These are phyloP conservation scores for Parasitella parasitica DNA, from an alignment of 371 early-diverging fungal species.

Conservation along the genomic window DNA sequence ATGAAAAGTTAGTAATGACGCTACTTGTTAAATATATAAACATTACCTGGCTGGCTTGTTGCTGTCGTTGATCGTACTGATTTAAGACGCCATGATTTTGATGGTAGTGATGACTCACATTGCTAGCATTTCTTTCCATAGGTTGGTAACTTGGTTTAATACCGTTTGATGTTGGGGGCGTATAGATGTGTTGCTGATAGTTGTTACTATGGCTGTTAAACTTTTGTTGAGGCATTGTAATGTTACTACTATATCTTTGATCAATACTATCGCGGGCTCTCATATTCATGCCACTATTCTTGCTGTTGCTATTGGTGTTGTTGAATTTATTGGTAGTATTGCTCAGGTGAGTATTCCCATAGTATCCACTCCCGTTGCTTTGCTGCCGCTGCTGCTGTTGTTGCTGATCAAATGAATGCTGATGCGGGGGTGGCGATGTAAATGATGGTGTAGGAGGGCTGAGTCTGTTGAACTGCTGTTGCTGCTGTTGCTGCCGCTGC, in stretches of 20 bases:
- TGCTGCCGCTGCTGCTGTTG: not conserved
- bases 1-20: not conserved
- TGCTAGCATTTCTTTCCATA: not conserved
- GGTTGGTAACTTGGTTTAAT: not conserved
- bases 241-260: not conserved
- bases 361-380: not conserved
- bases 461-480: not conserved
- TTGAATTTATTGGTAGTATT: not conserved
- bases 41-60: not conserved
- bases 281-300: not conserved
- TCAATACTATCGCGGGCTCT: not conserved
- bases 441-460: constrained; percentile 2
- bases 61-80: not conserved
- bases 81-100: not conserved
- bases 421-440: not conserved
- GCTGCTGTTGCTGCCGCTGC: not conserved
- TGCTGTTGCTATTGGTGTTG: not conserved
- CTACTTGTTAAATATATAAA: not conserved
- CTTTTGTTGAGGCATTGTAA: not conserved
- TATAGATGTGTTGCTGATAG: not conserved
- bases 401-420: not conserved
- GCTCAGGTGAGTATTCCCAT: not conserved
- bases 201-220: not conserved
- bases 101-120: not conserved
- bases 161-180: not conserved